A percentile compares a stretch with the other conserved stretches of the same genome.
Evolutionary conservation across 2,329 filamentous ascomycete species (phyloP).

Genomic region (Botrytis elliptica): DNA sequence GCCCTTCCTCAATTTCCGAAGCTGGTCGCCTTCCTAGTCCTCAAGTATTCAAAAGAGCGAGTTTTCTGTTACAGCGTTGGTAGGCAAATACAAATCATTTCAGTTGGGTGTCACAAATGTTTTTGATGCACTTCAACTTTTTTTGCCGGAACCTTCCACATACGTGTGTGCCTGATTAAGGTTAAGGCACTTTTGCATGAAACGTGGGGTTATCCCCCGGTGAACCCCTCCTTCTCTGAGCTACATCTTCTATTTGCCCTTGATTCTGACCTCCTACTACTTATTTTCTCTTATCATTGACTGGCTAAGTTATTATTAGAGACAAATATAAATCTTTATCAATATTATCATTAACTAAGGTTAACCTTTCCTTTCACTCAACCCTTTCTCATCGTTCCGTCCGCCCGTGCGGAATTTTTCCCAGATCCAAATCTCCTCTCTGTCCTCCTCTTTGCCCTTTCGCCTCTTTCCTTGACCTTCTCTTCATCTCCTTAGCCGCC

Average conservation of each 20-base stretch:
- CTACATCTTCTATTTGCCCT: not conserved
- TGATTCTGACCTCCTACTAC: not conserved
- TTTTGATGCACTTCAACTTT: slow-evolving; percentile 16
- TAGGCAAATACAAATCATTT: slow-evolving; percentile 1
- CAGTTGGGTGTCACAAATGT: slow-evolving; percentile 8
- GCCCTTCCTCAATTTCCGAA: slow-evolving; percentile 40
- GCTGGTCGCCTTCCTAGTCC: slow-evolving; percentile 10
- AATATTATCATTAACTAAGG: not conserved
- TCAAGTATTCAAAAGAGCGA: not conserved
- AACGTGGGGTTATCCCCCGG: not conserved
- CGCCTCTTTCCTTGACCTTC: not conserved
- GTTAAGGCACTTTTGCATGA: slow-evolving; percentile 1
- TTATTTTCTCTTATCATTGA: not conserved
- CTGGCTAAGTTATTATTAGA: not conserved
- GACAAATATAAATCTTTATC: not conserved
- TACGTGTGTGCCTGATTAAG: slow-evolving; percentile 9
- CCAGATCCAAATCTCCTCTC: not conserved
- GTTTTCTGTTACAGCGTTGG: slow-evolving; percentile 1
- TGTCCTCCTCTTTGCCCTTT: not conserved
- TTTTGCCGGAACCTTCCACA: slow-evolving; percentile 22
- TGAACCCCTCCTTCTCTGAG: not conserved
- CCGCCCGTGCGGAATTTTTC: not conserved
- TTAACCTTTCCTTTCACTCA: not conserved
- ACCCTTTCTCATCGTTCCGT: not conserved
- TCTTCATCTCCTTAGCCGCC: not conserved